Conservation (phyloP, 148 eudicot species). For the Fagopyrum homotropicum region DNA sequence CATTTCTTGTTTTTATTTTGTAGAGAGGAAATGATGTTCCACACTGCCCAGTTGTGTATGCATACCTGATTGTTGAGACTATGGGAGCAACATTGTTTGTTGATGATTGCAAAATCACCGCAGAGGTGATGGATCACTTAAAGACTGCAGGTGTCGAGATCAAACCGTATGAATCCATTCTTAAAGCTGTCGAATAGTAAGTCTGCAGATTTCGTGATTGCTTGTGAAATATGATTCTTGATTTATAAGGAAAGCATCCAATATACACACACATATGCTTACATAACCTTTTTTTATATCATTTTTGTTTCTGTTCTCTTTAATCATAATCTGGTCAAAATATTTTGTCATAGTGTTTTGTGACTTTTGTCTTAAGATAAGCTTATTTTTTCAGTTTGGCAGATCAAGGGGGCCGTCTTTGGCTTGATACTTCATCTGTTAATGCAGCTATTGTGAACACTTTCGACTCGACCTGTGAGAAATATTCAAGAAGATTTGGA, state of each 20-base stretch:
- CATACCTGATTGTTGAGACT: conserved; percentile 76
- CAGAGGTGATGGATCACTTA: conserved; percentile 73
- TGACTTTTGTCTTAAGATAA: not conserved
- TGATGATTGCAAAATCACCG: conserved; percentile 59
- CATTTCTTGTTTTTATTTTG: conserved; percentile 12
- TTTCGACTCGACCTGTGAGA: conserved; percentile 46
- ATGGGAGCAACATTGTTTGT: conserved; percentile 65
- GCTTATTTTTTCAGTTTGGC: conserved; percentile 59
- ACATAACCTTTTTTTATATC: not conserved
- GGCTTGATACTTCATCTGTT: conserved; percentile 76
- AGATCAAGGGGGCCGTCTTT: conserved; percentile 46
- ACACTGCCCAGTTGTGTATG: conserved; percentile 90
- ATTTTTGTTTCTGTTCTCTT: not conserved
- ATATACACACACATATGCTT: not conserved
- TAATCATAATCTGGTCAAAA: not conserved
- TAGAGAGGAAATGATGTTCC: conserved; percentile 96
- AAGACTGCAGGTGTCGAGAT: conserved; percentile 59
- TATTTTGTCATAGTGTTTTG: not conserved
- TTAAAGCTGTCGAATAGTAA: conserved; percentile 71
- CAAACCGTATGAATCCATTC: conserved; percentile 75
- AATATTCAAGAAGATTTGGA: conserved; percentile 24
- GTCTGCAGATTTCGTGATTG: conserved; percentile 14
- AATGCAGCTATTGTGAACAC: conserved; percentile 85
- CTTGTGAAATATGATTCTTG: not conserved
- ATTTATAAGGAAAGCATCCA: not conserved